Percentiles rank a stretch among this genome's conserved stretches.
These are phyloP conservation scores for Salvia miltiorrhiza DNA, from an alignment of 257 asterid genomes.

Conservation along the genomic window DNA sequence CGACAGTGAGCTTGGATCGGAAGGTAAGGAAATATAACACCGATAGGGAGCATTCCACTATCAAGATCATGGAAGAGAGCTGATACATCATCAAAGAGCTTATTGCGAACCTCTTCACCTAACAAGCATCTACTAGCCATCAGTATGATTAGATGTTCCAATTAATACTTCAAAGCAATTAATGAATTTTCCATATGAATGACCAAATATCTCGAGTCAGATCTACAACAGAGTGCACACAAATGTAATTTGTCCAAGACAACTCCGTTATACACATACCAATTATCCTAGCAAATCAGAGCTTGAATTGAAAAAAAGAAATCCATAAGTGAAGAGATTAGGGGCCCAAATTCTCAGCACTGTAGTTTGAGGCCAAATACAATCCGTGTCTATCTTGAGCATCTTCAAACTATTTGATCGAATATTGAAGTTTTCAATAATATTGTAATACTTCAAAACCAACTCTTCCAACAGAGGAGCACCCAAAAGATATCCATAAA, in stretches of 20 bases:
- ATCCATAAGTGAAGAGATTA: too few relatives aligned
- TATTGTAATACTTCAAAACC: too few relatives aligned
- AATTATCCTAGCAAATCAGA: too few relatives aligned
- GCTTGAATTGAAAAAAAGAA: too few relatives aligned
- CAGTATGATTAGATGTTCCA: constrained; percentile 85
- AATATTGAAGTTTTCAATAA: too few relatives aligned
- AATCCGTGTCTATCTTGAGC: too few relatives aligned
- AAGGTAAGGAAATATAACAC: constrained; percentile 84
- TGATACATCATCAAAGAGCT: constrained; percentile 91
- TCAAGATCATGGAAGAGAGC: constrained; percentile 97
- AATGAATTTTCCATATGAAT: not conserved
- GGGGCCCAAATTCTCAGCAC: too few relatives aligned
- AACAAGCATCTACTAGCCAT: constrained; percentile 90
- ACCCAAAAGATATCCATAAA: too few relatives aligned
- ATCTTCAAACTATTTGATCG: too few relatives aligned
- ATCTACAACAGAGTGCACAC: not conserved
- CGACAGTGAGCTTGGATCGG: constrained; percentile 92
- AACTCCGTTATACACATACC: not conserved
- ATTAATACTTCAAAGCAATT: constrained; percentile 55
- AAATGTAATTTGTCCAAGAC: not conserved
- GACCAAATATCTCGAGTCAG: not conserved
- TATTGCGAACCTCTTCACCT: constrained; percentile 92
- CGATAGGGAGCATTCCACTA: constrained; percentile 91
- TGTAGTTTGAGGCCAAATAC: too few relatives aligned
- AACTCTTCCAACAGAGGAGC: too few relatives aligned